Percentiles rank a stretch among this genome's conserved stretches.
These are phyloP conservation scores for Trametes sp. DNA, from an alignment of 1,284 basidiomycete species.

Conservation along the genomic window DNA sequence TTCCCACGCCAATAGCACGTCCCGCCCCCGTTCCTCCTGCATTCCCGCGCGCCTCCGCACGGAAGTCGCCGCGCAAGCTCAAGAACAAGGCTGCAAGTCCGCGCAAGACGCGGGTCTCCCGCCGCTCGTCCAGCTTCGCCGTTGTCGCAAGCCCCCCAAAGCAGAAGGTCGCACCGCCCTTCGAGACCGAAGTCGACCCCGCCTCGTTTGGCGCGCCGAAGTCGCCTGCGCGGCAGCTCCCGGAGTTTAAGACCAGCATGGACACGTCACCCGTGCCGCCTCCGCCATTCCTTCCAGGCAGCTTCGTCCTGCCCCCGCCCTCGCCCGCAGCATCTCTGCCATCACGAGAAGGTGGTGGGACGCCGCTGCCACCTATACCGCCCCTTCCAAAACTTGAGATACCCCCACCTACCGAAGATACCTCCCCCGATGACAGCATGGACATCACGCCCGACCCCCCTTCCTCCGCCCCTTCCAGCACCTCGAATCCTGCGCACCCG, in stretches of 20 bases:
- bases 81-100: constrained; percentile 45
- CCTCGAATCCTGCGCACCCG: constrained; percentile 11
- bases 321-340: constrained; percentile 63
- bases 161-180: constrained; percentile 55
- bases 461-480: constrained; percentile 14
- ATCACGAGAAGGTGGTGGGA: constrained; percentile 20
- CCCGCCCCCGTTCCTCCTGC: constrained; percentile 1
- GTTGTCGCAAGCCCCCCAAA: constrained; percentile 39
- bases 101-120: constrained; percentile 53
- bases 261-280: constrained; percentile 26
- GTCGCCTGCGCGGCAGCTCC: constrained; percentile 26
- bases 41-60: constrained; percentile 22
- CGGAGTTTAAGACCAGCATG: constrained; percentile 41
- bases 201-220: constrained; percentile 28
- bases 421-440: constrained; percentile 22
- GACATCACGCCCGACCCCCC: constrained; percentile 14
- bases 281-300: constrained; percentile 53
- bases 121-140: constrained; percentile 50
- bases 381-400: constrained; percentile 31
- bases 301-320: constrained; percentile 77
- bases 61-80: constrained; percentile 49
- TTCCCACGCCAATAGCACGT: neutral
- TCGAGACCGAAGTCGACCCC: constrained; percentile 74
- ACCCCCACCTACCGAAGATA: constrained; percentile 20
- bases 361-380: constrained; percentile 30